Evolutionary conservation across 768 basidiomycete species (phyloP), one percentile per base, ranked within the genome.

Genomic region (Phaffia tasmanica): DNA sequence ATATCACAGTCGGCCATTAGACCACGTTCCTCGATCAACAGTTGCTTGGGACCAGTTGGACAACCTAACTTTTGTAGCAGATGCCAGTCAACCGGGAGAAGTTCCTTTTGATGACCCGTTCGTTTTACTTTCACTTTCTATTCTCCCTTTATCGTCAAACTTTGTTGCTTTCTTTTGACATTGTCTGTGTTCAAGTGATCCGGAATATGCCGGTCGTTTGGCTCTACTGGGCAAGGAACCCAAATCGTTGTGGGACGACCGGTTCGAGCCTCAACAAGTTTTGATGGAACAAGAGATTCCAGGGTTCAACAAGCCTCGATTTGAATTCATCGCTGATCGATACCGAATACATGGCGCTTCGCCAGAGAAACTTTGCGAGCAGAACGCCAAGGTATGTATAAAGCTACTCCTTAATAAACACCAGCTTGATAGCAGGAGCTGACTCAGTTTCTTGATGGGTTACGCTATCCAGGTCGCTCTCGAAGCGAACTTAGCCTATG

Each of bases 31-130:
- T 19, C 81, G 86, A 8, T 79, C 81, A 1, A 80, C 86, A 2
- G 71, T 82, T 18, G 80, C 85, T 1, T 91, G 88, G 87, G 83
- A 84, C 32, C 80, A 81, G 2, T 66, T 75, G 16, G 86, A 87
- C 3, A 79, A 83, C 2, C 73, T 91, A 54, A 78, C 84, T 7
- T 89, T 90, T 70, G 83, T 86, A 15, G 74, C 81, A 1, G 86
- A 86, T 62, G 77, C 75, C n/a, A 78, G 76, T 51, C 69, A 72
- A 6, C 73, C 73, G 49, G 84, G 82, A 80, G 86, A 89, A 71
- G 73, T 85, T 2, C 89, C 89, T 2, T 90, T 86, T 67, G 89
- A 91, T 70, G 89, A 91, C 71, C 71, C 85, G 88, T 88, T 72
- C 62, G 84, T 76, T 19, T 16, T n/a, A n/a, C 57, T 51, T 35